Evolutionary conservation across 140 eudicot species (phyloP), one percentile per base, ranked within the genome.

Genomic region (Cichorium intybus): DNA sequence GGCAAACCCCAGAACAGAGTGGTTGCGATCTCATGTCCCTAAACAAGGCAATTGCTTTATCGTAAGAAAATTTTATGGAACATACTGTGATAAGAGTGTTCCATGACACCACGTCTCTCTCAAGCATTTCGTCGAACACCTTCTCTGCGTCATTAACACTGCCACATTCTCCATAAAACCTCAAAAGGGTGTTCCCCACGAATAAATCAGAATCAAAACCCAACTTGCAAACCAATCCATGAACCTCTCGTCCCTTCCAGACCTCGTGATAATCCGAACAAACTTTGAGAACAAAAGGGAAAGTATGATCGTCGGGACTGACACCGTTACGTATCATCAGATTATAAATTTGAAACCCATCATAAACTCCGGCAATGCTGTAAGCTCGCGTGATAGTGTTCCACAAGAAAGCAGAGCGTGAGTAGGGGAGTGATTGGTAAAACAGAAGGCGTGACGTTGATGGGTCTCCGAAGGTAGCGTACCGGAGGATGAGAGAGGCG

Each of bases 71-170:
- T 10, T 10, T 46, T 8, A 43, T 51, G 1, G 84, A 76, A 74
- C 62, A 81, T 15, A 74, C 85, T 17, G 82, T 70, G 23, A 87
- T 74, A 22, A 78, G 48, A 0, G 93, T 81, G 69, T 84, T 87
- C 87, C 89, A 87, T 2, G 92, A 76, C 39, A 84, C 81, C 21
- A 68, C 28, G 26, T 87, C 93, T 72, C 85, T 79, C 24, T 66
- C 72, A 50, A 77, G 53, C 93, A 87, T 87, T 87, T 87, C 89
- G 72, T 79, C 96, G 24, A 88, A 85, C 94, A 88, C 75, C 0
- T 75, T 72, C 69, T 63, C 47, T 10, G 69, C 93, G 64, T 67
- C 54, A 33, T 29, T 28, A 15, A 72, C 27, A 21, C 50, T 75
- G 6, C 77, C 61, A 34, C 86, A 81, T 49, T 74, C 73, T 2